Evolutionary conservation across 768 basidiomycete genomes (phyloP), one percentile per base, ranked within the genome.

Genomic region (Xanthoconium stramineum): DNA sequence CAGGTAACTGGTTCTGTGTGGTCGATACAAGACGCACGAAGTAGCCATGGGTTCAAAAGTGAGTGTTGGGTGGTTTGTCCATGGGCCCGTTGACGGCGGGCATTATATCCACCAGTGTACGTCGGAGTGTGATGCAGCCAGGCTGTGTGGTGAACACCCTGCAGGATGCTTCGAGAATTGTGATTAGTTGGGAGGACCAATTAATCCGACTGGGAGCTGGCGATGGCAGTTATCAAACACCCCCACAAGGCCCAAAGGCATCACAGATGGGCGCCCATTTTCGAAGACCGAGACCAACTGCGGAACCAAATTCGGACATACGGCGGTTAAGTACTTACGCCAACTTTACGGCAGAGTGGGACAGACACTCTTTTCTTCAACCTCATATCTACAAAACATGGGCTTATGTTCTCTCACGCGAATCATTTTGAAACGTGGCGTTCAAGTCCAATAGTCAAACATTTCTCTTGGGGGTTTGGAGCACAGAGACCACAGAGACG

Each of bases 91-190:
- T 52, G 9, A 48, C 9, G 20, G 11, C 40, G 44, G 33, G 52
- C n/a, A 29, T 63, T 64, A 56, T 64, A 64, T 35, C 52, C 39
- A 37, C 28, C 2, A 47, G 39, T 32, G 24, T 30, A 20, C 4
- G 24, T 24, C 24, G 24, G 24, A 24, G 24, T 55, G 47, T 50
- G 35, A 47, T 20, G 20, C 36, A n/a, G 19, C 28, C 17, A 30
- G 7, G 44, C 11, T 35, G 36, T 9, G 43, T 30, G 36, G 28
- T 13, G 17, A 55, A n/a, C 12, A 20, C 36, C 30, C 5, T 29
- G 28, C 24, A 45, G 20, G 58, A 46, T 36, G 11, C 48, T 43
- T 61, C 20, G 24, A 45, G 60, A 29, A 38, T 54, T 35, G 61
- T 58, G 60, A 62, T 47, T 20, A 28, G 30, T 9, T 20, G 24